Base-by-base conservation (phyloP, 2,329 filamentous ascomycete species). In the Aspergillus awamori region DNA sequence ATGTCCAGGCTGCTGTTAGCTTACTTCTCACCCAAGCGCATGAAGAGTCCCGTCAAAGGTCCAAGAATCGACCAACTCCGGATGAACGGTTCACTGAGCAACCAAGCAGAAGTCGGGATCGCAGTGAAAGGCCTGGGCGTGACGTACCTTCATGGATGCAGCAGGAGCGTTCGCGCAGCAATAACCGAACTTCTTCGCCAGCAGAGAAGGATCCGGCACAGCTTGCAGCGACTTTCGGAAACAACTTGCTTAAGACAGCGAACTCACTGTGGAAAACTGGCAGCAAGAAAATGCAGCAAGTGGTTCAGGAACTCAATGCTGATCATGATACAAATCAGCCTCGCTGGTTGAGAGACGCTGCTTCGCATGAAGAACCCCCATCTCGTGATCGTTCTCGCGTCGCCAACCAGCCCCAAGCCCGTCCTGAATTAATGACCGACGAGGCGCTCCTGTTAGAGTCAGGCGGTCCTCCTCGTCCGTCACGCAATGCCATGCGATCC, bases 231-330 rank as follows among this genome's bases (percentile, higher is more conserved):
- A 90, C 93, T 36, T 83, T 98, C 71, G 91, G 95, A 0, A 92
- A 81, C 48, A 96, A 85, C 63, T 78, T 99, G 11, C 88, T 98
- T 76, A 99, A 99, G 75, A 95, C 93, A 2, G 95, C 95, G 2
- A 96, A 96, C 67, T 94, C 92, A 0, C 79, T 98, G 0, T 99
- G 95, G 95, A 99, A 97, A 74, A 91, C 90, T 3, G 89, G 94
- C 0, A 92, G 93, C 72, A 99, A 97, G 77, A 93, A 92, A 74
- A 86, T 98, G 60, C 92, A 96, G 70, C 92, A 95, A 76, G 94
- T 92, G 4, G 91, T 98, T 36, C 88, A 93, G 8, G 95, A 99
- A 15, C 90, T 98, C 61, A 86, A 87, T 68, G 79, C 83, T 57
- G 89, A 88, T n/a, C 81, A 83, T 26, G 93, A 97, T 71, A 83